phyloP scores from a whole-genome alignment of 768 basidiomycete genomes.

The Kwoniella newhampshirensis region DNA sequence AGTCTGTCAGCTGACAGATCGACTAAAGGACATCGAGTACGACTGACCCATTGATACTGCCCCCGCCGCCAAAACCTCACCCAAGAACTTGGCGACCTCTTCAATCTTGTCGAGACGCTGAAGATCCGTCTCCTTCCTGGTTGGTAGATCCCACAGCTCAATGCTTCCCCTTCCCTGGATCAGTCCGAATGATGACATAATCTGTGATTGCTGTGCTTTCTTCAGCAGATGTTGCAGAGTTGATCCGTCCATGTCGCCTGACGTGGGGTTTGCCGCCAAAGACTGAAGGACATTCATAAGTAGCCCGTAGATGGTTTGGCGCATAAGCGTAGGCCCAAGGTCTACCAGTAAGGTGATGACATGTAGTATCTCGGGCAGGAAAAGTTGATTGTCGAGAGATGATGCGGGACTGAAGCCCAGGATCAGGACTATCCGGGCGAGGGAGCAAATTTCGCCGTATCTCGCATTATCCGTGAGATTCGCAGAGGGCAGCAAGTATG shows the following conservation, averaged over 20 bases:
- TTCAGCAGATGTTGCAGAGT: conserved; percentile 64
- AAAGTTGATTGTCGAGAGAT: conserved; percentile 68
- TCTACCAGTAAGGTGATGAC: conserved; percentile 74
- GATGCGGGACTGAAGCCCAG: conserved; percentile 69
- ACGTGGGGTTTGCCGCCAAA: conserved; percentile 59
- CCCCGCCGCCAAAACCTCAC: conserved; percentile 64
- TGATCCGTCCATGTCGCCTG: conserved; percentile 36
- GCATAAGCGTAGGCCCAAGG: conserved; percentile 69
- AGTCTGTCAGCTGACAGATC: background rate
- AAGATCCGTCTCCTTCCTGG: conserved; percentile 58
- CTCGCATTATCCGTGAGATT: conserved; percentile 60
- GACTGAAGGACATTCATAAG: conserved; percentile 79
- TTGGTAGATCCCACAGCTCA: conserved; percentile 55
- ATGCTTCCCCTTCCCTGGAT: conserved; percentile 64
- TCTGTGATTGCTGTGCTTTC: conserved; percentile 62
- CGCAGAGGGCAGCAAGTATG: conserved; percentile 64
- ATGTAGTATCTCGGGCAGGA: conserved; percentile 79
- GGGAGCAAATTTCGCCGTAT: conserved; percentile 61
- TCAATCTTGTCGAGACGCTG: conserved; percentile 65
- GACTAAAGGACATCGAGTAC: conserved; percentile 57
- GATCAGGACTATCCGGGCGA: conserved; percentile 71
- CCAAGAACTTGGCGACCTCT: conserved; percentile 64
- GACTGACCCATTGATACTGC: conserved; percentile 68
- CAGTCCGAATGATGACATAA: conserved; percentile 72
- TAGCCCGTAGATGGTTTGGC: conserved; percentile 78